phyloP scores from a whole-genome alignment of 257 asterid genomes.

The Fraxinus cuspidata region DNA sequence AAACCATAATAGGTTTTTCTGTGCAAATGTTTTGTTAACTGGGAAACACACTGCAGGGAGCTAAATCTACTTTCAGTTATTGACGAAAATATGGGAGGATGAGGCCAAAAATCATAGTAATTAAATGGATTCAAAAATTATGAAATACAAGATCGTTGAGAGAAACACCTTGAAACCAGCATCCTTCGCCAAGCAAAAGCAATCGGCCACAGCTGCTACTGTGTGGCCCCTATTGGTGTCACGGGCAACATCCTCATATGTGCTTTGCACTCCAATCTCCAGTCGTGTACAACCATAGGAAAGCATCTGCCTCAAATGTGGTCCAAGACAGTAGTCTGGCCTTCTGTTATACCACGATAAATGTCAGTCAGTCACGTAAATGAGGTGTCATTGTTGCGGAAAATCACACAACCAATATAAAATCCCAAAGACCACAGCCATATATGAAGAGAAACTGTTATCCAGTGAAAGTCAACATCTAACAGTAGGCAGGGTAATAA shows the following conservation, averaged over 20 bases:
- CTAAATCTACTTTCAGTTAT: background rate
- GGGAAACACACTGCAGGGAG: background rate
- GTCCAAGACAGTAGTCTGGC: conserved; percentile 99
- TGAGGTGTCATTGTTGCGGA: background rate
- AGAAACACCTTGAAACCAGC: conserved; percentile 89
- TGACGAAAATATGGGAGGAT: background rate
- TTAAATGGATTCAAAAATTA: conserved; percentile 14
- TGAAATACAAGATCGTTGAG: conserved; percentile 15
- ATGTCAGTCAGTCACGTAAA: conserved; percentile 28
- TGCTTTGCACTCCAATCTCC: conserved; percentile 99
- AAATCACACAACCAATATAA: background rate
- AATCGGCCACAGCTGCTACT: conserved; percentile 98
- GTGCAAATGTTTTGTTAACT: background rate
- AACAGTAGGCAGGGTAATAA: background rate
- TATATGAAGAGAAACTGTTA: background rate
- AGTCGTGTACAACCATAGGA: conserved; percentile 91
- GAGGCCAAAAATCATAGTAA: background rate
- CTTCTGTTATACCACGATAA: conserved; percentile 53
- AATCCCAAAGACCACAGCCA: background rate
- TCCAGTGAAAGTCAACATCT: background rate
- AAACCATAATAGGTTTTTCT: background rate
- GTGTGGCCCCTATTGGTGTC: conserved; percentile 98
- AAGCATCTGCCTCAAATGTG: conserved; percentile 99
- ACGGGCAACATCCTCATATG: conserved; percentile 98
- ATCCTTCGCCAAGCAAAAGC: conserved; percentile 98